Conservation (phyloP, 257 asterid genomes). For the Solanum stenotomum region DNA sequence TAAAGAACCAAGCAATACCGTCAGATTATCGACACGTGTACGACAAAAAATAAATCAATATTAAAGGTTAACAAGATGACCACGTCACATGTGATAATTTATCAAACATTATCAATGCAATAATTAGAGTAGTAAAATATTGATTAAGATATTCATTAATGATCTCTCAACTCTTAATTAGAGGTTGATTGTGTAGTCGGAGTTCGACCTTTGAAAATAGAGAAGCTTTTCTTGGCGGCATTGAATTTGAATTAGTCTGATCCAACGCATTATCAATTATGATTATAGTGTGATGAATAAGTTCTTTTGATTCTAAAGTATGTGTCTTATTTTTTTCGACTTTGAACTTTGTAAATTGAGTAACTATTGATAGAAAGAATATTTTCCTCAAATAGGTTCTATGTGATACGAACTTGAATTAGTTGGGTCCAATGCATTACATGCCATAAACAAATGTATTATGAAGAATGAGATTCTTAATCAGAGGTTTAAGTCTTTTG, state of each 20-base stretch:
- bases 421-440: background rate
- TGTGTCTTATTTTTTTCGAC: background rate
- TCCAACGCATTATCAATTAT: rapidly evolving
- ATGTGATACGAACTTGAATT: too few species aligned
- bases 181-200: background rate
- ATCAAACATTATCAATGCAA: constrained; percentile 21
- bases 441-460: background rate
- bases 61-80: background rate
- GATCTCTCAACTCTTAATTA: background rate
- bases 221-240: rapidly evolving
- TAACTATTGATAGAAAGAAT: too few species aligned
- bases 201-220: background rate
- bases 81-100: constrained; percentile 4
- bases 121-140: background rate
- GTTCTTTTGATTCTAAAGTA: background rate
- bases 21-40: background rate
- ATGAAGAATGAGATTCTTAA: background rate
- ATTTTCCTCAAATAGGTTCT: too few species aligned
- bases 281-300: background rate
- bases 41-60: background rate
- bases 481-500: background rate
- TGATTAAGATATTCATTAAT: background rate
- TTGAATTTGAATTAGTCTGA: background rate
- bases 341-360: too few species aligned
- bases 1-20: background rate